Evolutionary conservation across 495 filamentous ascomycete species (phyloP).

Genomic region (Podospora anserina): DNA sequence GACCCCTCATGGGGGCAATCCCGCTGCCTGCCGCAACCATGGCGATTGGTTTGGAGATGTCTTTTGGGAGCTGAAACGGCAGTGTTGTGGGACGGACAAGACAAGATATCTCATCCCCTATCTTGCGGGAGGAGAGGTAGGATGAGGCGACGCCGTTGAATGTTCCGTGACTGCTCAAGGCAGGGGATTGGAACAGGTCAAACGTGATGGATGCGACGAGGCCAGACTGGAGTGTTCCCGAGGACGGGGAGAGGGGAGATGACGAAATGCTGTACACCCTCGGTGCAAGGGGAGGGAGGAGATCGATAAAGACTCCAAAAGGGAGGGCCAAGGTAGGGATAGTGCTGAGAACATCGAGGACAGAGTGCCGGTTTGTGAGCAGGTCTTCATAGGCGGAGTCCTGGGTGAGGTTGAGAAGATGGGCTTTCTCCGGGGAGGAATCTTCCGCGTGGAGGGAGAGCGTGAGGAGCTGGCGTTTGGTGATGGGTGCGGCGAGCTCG

Average conservation of each 20-base stretch:
- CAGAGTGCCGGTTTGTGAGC: not conserved
- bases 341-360: not conserved
- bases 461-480: too few relatives aligned
- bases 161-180: not conserved
- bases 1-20: too few relatives aligned
- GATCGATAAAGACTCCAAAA: not conserved
- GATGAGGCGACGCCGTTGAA: not conserved
- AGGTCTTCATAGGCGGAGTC: not conserved
- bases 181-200: not conserved
- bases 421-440: not conserved
- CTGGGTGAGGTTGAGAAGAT: not conserved
- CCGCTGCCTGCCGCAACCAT: too few relatives aligned
- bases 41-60: too few relatives aligned
- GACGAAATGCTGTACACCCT: not conserved
- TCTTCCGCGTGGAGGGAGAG: too few relatives aligned
- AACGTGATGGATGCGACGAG: not conserved
- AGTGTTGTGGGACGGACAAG: not conserved
- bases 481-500: not conserved
- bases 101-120: not conserved
- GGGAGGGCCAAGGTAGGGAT: not conserved
- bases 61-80: not conserved
- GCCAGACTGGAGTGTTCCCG: not conserved
- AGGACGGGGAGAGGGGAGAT: not conserved
- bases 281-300: not conserved
- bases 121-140: not conserved